Evolutionary conservation across 768 basidiomycete genomes (phyloP), one percentile per base, ranked within the genome.

Genomic region (Guyanaporus albipodus): DNA sequence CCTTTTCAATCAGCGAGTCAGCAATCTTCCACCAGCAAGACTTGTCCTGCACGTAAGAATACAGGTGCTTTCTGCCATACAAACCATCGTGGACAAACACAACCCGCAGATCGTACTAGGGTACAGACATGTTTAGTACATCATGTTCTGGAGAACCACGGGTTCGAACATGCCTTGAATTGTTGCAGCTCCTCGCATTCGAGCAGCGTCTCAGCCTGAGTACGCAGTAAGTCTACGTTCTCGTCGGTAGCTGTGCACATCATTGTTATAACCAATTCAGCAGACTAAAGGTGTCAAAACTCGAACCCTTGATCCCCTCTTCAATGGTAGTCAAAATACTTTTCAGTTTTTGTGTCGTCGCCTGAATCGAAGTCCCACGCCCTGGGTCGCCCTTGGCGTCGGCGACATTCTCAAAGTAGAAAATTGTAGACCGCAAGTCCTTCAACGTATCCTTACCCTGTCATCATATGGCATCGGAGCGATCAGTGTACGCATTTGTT

Each of bases 21-120:
- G 85, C 73, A 3, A 81, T 84, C 67, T 87, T 91, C 86, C 87
- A 91, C 89, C 89, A 92, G 4, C 62, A 66, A 6, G 75, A 82
- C 35, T 78, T 73, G 23, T 61, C 63, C 48, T 82, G 77, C 11
- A 88, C 79, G 52, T 90, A 92, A 6, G 85, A 85, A 60, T 89
- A 88, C 8, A 87, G 68, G 55, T 89, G 85, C 46, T 77, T 87
- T 37, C 90, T 72, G 8, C 89, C 89, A 33, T 80, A 83, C 26
- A 88, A 66, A 5, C 89, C 89, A 10, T 85, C 87, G 54, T 90
- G 85, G 37, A 88, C 71, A 31, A 91, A 72, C 5, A 90, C 88
- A 8, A 77, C 83, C 3, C 87, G 83, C 19, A 92, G 77, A 52
- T 90, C 87, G 57, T 91, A 92, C 87, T 91, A 33, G 10, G n/a